Evolutionary conservation across 2,329 filamentous ascomycete species (phyloP).

Genomic region (Fusarium sp.): DNA sequence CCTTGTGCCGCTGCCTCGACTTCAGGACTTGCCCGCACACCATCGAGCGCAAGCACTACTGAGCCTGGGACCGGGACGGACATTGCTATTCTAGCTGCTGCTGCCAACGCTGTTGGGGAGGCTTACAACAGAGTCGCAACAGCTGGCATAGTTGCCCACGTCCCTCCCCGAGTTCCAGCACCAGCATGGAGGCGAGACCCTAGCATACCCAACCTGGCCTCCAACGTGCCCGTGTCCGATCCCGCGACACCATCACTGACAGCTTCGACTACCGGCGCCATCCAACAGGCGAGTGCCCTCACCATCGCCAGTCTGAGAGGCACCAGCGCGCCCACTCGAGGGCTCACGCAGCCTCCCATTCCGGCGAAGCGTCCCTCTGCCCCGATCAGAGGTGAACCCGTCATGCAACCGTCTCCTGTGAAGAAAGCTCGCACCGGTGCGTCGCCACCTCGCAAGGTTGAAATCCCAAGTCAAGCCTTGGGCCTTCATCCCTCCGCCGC

Average conservation of each 20-base stretch:
- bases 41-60: slow-evolving; percentile 13
- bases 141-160: slow-evolving; percentile 27
- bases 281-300: slow-evolving; percentile 37
- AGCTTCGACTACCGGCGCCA: slow-evolving; percentile 24
- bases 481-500: slow-evolving; percentile 39
- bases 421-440: slow-evolving; percentile 60
- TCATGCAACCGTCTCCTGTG: slow-evolving; percentile 49
- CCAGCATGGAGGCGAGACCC: slow-evolving; percentile 38
- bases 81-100: slow-evolving; percentile 20
- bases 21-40: slow-evolving; percentile 20
- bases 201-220: slow-evolving; percentile 34
- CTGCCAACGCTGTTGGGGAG: slow-evolving; percentile 19
- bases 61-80: slow-evolving; percentile 16
- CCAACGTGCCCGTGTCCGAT: slow-evolving; percentile 27
- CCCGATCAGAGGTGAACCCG: slow-evolving; percentile 34
- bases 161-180: slow-evolving; percentile 20
- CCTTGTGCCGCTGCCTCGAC: slow-evolving; percentile 20
- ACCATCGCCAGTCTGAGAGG: slow-evolving; percentile 31
- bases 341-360: slow-evolving; percentile 29
- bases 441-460: slow-evolving; percentile 55
- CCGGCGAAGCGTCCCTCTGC: slow-evolving; percentile 42
- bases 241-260: slow-evolving; percentile 16
- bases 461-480: slow-evolving; percentile 49
- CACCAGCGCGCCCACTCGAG: slow-evolving; percentile 23
- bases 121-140: slow-evolving; percentile 23